Evolutionary conservation across 2,329 filamentous ascomycete genomes (phyloP), one percentile per base, ranked within the genome.

Genomic region (Phoma herbarum): DNA sequence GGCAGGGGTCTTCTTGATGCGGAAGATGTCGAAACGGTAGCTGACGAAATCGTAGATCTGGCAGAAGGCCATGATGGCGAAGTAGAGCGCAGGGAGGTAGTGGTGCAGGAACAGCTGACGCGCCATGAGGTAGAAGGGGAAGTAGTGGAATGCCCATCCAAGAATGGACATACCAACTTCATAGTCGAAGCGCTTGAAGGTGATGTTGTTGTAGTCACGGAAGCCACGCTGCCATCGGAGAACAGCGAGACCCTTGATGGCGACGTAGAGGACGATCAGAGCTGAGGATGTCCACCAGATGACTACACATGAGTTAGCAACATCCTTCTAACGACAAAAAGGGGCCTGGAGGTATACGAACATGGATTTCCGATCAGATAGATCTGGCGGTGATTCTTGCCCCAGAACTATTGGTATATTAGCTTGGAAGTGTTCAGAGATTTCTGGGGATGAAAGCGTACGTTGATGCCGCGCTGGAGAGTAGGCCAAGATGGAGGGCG

Each of bases 71-170:
- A 98, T 89, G 71, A 99, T 88, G 62, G 91, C 93, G 76, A 99
- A 99, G 81, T 97, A 96, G 14, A 99, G 86, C 2, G 95, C 95
- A 0, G 95, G 95, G 79, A 99, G 95, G 79, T 99, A 99, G 81
- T 99, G 95, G 79, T 99, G 95, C 62, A 99, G 84, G 85, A 99
- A 99, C 33, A 99, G 88, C 80, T 99, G 95, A 69, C 95, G 93
- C 75, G 95, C 88, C 95, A 99, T 98, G 57, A 99, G 86, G 82
- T 88, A 99, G 83, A 99, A 99, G 11, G 95, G 95, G 84, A 99
- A 98, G 83, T 97, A 99, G 80, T 99, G 95, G 78, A 99, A 90
- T 46, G 91, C 92, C 95, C 95, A 99, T 67, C 91, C 95, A 9
- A 99, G 86, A 29, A 97, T 90, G 18, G 88, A 92, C 52, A 88